Evolutionary conservation across 176 grass and related monocot genomes (phyloP), one percentile per base, ranked within the genome.

Genomic region (Tuctoria greenei): DNA sequence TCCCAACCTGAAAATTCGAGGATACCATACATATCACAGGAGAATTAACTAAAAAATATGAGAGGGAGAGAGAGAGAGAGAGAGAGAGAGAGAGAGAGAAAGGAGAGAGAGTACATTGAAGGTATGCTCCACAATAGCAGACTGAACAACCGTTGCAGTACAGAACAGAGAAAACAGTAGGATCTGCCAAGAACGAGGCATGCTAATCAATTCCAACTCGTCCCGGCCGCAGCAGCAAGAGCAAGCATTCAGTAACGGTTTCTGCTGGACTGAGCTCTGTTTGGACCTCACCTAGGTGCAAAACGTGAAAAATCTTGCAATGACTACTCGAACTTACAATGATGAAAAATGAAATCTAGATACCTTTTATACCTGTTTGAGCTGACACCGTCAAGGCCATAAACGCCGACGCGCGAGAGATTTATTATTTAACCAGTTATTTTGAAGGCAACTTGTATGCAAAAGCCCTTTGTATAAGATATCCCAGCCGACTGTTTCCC

Each of bases 101-200:
- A n/a, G n/a, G 7, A 16, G 44, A 23, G 2, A 62, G 23, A 83
- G 52, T 89, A 94, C 92, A 71, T 71, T 79, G 64, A 94, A 94
- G 20, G 85, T 88, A 61, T 76, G 88, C 73, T 94, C 82, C 36
- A 94, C 85, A 15, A 83, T 55, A 14, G 71, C 82, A 55, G 81
- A 75, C 78, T 88, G 71, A 18, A 76, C 85, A 62, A 52, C 20
- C 20, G 18, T 67, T 73, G 56, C 74, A 34, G 74, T 13, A 27
- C 74, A 74, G 60, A 40, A 51, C 28, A 86, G 16, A 67, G 56
- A 41, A 61, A 83, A 77, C 67, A 40, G 49, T 8, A 85, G 63
- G 27, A 83, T 39, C 60, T 81, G 60, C 71, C 66, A 67, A 51
- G 21, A 72, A 26, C 34, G 15, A 27, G 15, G 35, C 86, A 92